Conservation (phyloP, 805 yeast genomes). For the Naumovozyma baii region DNA sequence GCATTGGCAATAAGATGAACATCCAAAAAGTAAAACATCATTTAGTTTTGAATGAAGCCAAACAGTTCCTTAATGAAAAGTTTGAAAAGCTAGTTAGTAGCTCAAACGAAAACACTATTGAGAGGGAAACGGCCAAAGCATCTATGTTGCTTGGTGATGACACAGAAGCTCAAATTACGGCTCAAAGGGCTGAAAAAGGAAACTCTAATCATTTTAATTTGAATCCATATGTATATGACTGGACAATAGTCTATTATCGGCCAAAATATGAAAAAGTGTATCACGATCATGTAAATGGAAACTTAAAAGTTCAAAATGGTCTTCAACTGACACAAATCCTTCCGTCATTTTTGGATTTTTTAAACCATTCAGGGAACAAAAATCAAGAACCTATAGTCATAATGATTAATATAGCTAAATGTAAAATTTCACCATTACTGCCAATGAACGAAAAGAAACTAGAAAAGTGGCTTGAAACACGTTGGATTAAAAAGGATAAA, state of each 20-base stretch:
- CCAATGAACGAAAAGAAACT: conserved; percentile 45
- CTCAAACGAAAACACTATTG: not conserved
- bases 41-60: conserved; percentile 42
- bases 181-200: not conserved
- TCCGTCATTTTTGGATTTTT: conserved; percentile 26
- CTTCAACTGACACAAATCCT: conserved; percentile 26
- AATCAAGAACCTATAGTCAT: conserved; percentile 28
- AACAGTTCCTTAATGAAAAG: conserved; percentile 36
- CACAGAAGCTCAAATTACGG: not conserved
- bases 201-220: conserved; percentile 1
- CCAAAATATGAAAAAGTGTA: conserved; percentile 16
- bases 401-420: conserved; percentile 38
- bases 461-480: conserved; percentile 67
- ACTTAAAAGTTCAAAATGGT: conserved; percentile 13
- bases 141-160: not conserved
- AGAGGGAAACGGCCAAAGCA: not conserved
- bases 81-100: conserved; percentile 6
- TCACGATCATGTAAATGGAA: conserved; percentile 19
- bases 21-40: conserved; percentile 25
- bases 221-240: conserved; percentile 23
- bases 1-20: conserved; percentile 19
- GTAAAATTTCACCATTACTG: conserved; percentile 38
- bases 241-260: conserved; percentile 33
- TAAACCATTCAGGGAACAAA: conserved; percentile 5
- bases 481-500: conserved; percentile 65